phyloP scores from a whole-genome alignment of 495 filamentous ascomycete genomes.

The Staphylotrichum longicolle region DNA sequence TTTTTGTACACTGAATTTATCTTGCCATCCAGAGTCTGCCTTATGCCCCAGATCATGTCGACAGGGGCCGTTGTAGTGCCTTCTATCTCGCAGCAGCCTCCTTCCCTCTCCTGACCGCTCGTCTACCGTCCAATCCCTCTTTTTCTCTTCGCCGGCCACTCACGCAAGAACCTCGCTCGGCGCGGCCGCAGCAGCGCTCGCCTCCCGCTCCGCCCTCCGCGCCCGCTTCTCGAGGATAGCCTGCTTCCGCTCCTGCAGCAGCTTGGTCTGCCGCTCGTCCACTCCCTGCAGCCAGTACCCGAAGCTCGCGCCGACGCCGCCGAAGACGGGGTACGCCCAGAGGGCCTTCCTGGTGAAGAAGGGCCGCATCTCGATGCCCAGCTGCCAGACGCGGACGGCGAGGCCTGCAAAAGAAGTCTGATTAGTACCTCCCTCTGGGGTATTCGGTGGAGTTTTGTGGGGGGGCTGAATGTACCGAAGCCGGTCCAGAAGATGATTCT shows the following conservation, averaged over 20 bases:
- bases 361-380: slow-evolving; percentile 97
- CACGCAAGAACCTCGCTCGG: slow-evolving; percentile 31
- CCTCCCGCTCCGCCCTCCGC: slow-evolving; percentile 64
- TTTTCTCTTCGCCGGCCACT: slow-evolving; percentile 5
- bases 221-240: slow-evolving; percentile 83
- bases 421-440: neutral
- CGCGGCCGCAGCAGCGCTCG: slow-evolving; percentile 22
- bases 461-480: slow-evolving; percentile 71
- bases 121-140: neutral
- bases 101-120: neutral
- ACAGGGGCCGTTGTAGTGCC: neutral
- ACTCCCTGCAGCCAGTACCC: slow-evolving; percentile 95
- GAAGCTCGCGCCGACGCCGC: slow-evolving; percentile 78
- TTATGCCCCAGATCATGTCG: neutral
- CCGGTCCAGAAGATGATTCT: slow-evolving; percentile 94
- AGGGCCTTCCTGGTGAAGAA: slow-evolving; percentile 74
- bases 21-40: neutral
- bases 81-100: neutral
- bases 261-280: slow-evolving; percentile 69
- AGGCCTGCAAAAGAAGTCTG: slow-evolving; percentile 60
- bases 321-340: slow-evolving; percentile 92
- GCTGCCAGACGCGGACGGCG: slow-evolving; percentile 88
- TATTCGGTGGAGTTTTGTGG: neutral
- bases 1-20: slow-evolving; percentile 21
- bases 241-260: slow-evolving; percentile 72